phyloP scores from a whole-genome alignment of 345 rosid species.

The Brassica nigra region DNA sequence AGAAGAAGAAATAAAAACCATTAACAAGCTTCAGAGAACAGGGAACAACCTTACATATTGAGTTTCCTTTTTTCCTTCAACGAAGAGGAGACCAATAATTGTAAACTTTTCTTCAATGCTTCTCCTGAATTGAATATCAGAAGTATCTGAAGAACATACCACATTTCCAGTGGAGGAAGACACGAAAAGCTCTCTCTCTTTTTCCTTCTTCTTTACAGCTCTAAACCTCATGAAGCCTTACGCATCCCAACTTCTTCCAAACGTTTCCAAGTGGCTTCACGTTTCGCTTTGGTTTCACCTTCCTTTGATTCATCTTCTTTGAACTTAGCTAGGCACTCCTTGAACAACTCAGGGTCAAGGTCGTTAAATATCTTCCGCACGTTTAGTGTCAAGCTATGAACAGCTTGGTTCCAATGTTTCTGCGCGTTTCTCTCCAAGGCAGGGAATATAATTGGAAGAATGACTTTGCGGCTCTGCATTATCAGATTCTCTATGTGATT shows the following conservation, averaged over 20 bases:
- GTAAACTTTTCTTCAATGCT: slow-evolving; percentile 18
- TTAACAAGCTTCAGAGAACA: slow-evolving; percentile 32
- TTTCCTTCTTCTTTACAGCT: slow-evolving; percentile 8
- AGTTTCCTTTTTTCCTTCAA: slow-evolving; percentile 26
- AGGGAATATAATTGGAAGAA: slow-evolving; percentile 68
- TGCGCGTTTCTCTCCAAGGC: slow-evolving; percentile 63
- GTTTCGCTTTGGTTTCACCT: slow-evolving; percentile 50
- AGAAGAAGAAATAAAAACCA: not conserved
- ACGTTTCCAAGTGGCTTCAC: slow-evolving; percentile 64
- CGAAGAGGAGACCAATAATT: slow-evolving; percentile 9
- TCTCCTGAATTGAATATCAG: slow-evolving; percentile 26
- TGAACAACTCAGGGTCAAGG: slow-evolving; percentile 65
- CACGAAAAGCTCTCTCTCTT: slow-evolving; percentile 11
- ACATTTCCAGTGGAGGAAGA: slow-evolving; percentile 17
- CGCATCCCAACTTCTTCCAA: slow-evolving; percentile 59
- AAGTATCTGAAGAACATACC: slow-evolving; percentile 17
- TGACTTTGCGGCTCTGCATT: slow-evolving; percentile 60
- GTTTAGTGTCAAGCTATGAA: slow-evolving; percentile 67
- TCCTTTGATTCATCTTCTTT: slow-evolving; percentile 56
- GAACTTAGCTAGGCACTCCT: slow-evolving; percentile 60
- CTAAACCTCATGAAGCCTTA: slow-evolving; percentile 34
- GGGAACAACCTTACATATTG: slow-evolving; percentile 38
- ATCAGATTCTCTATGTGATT: slow-evolving; percentile 72
- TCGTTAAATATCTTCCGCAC: slow-evolving; percentile 65
- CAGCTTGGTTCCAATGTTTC: slow-evolving; percentile 75